Percentiles rank a stretch among this genome's conserved stretches.
These are phyloP conservation scores for Quaeritorhiza haematococci DNA, from an alignment of 371 early-diverging fungal genomes.

Conservation along the genomic window DNA sequence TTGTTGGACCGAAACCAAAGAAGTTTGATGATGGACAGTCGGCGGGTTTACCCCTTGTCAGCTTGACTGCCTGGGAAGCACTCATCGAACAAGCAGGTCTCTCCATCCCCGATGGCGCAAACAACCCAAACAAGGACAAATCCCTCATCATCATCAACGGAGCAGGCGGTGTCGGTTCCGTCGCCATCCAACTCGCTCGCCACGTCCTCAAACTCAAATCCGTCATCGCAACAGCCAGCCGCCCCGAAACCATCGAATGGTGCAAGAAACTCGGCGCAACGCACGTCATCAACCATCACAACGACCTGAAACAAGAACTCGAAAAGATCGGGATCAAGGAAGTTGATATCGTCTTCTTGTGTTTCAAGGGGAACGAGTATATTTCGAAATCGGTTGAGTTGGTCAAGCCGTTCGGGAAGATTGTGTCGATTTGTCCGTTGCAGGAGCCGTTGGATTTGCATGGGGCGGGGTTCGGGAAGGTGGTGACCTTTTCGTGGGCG, in stretches of 20 bases:
- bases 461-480: no score
- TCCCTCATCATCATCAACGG: conserved; percentile 14
- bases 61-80: conserved; percentile 15
- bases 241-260: conserved; percentile 3
- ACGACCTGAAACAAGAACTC: background rate
- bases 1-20: conserved; percentile 14
- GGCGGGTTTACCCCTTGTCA: conserved; percentile 14
- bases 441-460: no score
- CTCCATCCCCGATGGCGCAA: conserved; percentile 3
- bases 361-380: conserved; percentile 12
- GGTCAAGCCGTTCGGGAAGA: conserved; percentile 2
- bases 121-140: background rate
- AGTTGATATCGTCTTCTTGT: conserved; percentile 6
- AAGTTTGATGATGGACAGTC: conserved; percentile 11
- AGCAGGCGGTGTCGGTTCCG: conserved; percentile 15
- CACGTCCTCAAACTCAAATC: conserved; percentile 3
- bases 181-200: conserved; percentile 12
- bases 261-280: conserved; percentile 9
- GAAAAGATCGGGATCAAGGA: no score
- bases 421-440: conserved; percentile 10
- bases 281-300: conserved; percentile 1
- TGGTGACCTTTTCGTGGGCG: no score
- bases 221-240: conserved; percentile 7
- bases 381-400: conserved; percentile 2
- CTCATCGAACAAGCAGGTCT: conserved; percentile 1